phyloP scores from a whole-genome alignment of 345 rosid species.

The Viola odorata region DNA sequence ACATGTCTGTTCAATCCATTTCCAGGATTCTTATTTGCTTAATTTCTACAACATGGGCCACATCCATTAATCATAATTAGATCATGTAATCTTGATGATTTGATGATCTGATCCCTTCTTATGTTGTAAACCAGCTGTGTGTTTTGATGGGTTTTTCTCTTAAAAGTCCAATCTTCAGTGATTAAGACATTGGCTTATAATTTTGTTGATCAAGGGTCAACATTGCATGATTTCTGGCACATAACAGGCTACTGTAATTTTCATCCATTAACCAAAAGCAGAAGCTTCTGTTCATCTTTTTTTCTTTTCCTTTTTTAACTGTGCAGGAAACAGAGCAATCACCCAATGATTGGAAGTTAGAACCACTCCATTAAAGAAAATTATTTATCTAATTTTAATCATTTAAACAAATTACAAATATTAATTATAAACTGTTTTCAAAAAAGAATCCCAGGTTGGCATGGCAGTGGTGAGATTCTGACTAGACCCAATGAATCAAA shows the following conservation, averaged over 20 bases:
- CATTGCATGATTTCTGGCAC: slow-evolving; percentile 34
- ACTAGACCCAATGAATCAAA: slow-evolving; percentile 45
- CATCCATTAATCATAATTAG: slow-evolving; percentile 27
- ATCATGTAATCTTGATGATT: slow-evolving; percentile 41
- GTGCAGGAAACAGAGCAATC: slow-evolving; percentile 18
- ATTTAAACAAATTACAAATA: not conserved
- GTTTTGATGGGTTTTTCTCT: slow-evolving; percentile 25
- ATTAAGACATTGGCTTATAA: slow-evolving; percentile 38
- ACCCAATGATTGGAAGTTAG: slow-evolving; percentile 29
- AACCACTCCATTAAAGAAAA: slow-evolving; percentile 21
- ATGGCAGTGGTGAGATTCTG: slow-evolving; percentile 54
- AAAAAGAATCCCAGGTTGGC: slow-evolving; percentile 61
- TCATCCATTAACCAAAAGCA: slow-evolving; percentile 26
- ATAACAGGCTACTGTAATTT: slow-evolving; percentile 24
- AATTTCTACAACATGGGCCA: slow-evolving; percentile 15
- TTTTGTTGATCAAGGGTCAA: slow-evolving; percentile 31
- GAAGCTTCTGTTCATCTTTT: slow-evolving; percentile 29
- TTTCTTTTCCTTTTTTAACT: slow-evolving; percentile 12
- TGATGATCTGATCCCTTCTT: slow-evolving; percentile 28
- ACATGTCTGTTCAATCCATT: not conserved
- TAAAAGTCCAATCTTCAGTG: slow-evolving; percentile 42
- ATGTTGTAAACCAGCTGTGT: slow-evolving; percentile 81
- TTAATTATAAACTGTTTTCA: slow-evolving; percentile 6
- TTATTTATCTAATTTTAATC: not conserved
- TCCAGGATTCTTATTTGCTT: not conserved